phyloP scores from a whole-genome alignment of 352 stramenopile genomes.

The Globisporangium paddicum region DNA sequence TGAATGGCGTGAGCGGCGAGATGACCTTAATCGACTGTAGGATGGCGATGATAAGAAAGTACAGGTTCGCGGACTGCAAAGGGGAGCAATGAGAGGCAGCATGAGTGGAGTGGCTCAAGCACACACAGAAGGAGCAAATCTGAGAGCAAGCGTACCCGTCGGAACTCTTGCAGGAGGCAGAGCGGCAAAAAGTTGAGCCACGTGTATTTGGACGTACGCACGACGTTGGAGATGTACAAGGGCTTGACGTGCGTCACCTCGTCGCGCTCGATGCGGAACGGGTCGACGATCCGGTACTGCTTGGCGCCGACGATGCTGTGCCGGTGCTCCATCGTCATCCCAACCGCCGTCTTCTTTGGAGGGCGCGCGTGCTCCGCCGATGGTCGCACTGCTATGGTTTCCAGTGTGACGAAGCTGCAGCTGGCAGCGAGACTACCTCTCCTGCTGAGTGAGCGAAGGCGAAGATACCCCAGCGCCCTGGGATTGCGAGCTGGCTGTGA shows the following conservation, averaged over 20 bases:
- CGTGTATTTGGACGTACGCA: conserved; percentile 92
- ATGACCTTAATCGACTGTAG: conserved; percentile 84
- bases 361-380: neutral
- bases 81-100: neutral
- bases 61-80: conserved; percentile 77
- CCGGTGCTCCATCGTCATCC: conserved; percentile 4
- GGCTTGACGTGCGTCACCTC: conserved; percentile 45
- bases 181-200: conserved; percentile 64
- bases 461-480: neutral
- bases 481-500: neutral
- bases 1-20: conserved; percentile 49
- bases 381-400: conserved; percentile 2
- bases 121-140: conserved; percentile 42
- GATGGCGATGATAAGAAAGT: conserved; percentile 40
- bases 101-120: neutral
- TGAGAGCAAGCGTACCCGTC: conserved; percentile 27
- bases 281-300: conserved; percentile 57
- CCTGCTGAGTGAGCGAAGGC: neutral
- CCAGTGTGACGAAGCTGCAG: neutral
- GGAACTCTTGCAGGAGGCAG: conserved; percentile 84
- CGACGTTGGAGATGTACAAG: conserved; percentile 68
- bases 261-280: conserved; percentile 55
- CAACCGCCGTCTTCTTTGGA: neutral
- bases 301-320: conserved; percentile 19
- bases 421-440: neutral